These are phyloP conservation scores for Cryptococcus hybrid DNA, from an alignment of 1,284 basidiomycete genomes.

Conservation along the genomic window DNA sequence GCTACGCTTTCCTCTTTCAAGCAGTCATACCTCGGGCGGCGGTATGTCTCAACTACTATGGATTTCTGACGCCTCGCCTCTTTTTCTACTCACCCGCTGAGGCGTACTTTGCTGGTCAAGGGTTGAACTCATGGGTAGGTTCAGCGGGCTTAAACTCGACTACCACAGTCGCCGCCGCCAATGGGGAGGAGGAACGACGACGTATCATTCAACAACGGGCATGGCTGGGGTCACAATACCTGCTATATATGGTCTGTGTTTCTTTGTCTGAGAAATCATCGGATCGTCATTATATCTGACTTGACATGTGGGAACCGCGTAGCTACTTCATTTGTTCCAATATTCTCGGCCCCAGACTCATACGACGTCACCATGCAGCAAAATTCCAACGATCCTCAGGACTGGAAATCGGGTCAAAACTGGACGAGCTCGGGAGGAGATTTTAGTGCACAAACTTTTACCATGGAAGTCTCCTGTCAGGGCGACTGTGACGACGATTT, in stretches of 20 bases:
- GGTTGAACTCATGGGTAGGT: conserved; percentile 11
- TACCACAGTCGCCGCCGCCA: background rate
- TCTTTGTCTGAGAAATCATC: background rate
- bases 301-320: background rate
- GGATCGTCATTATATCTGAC: background rate
- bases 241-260: conserved; percentile 17
- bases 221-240: conserved; percentile 18
- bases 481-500: conserved; percentile 10
- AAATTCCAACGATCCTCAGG: background rate
- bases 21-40: too few relatives aligned
- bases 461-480: conserved; percentile 4
- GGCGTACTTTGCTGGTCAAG: conserved; percentile 14
- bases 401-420: conserved; percentile 17
- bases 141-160: background rate
- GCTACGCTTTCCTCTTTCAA: too few relatives aligned
- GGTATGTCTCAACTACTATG: conserved; percentile 6
- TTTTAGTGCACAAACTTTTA: conserved; percentile 16
- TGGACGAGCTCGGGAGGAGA: conserved; percentile 6
- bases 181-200: conserved; percentile 1
- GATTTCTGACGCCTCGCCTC: conserved; percentile 20
- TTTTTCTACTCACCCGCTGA: conserved; percentile 21
- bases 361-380: conserved; percentile 10
- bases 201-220: conserved; percentile 13
- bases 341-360: conserved; percentile 10
- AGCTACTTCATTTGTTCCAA: conserved; percentile 23